phyloP scores from a whole-genome alignment of 2,329 filamentous ascomycete genomes.

The Thielaviopsis populi region DNA sequence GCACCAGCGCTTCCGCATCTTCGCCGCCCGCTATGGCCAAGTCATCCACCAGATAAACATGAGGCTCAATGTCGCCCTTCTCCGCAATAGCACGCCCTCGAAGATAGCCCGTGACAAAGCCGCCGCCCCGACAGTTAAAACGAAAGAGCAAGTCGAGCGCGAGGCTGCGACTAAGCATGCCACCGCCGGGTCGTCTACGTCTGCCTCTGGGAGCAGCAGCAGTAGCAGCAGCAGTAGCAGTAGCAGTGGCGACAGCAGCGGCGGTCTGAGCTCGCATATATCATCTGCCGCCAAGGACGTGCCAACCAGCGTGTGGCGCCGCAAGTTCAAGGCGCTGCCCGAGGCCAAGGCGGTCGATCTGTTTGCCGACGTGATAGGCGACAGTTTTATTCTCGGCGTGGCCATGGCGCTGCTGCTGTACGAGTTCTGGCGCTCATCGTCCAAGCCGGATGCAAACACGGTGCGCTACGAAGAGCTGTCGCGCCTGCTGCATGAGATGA shows the following conservation, averaged over 20 bases:
- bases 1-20: slow-evolving; percentile 43
- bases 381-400: slow-evolving; percentile 46
- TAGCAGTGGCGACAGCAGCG: neutral
- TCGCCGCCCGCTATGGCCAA: slow-evolving; percentile 48
- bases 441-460: slow-evolving; percentile 44
- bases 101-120: slow-evolving; percentile 45
- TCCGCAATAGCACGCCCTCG: slow-evolving; percentile 44
- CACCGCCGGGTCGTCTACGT: neutral
- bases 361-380: slow-evolving; percentile 50
- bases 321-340: slow-evolving; percentile 47
- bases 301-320: slow-evolving; percentile 39
- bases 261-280: neutral
- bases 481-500: slow-evolving; percentile 34
- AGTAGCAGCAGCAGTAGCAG: neutral
- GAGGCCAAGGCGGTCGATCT: slow-evolving; percentile 51
- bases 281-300: slow-evolving; percentile 12
- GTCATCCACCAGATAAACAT: slow-evolving; percentile 52
- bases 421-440: slow-evolving; percentile 43
- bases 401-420: slow-evolving; percentile 43
- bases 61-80: slow-evolving; percentile 43
- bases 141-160: slow-evolving; percentile 42
- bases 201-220: neutral
- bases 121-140: slow-evolving; percentile 49
- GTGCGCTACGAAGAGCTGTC: slow-evolving; percentile 38
- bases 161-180: slow-evolving; percentile 26